Base-by-base conservation (phyloP, 169 alveolate genomes). In the Plasmodium blacklocki region DNA sequence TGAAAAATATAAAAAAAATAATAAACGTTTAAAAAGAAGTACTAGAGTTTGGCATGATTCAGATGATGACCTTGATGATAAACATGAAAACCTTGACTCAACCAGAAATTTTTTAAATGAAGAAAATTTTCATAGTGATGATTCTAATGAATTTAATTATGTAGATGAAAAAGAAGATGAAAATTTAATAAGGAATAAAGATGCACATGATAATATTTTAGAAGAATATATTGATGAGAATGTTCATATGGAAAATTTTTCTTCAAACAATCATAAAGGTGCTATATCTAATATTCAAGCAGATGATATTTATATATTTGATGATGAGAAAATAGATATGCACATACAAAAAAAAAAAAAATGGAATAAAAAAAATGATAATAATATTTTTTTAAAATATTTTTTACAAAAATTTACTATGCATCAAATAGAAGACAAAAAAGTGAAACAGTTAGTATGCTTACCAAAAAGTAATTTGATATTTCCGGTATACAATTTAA, bases 21-120 rank as follows among this genome's bases (percentile, higher is more conserved):
- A 39, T 39, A 39, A 39, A 39, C 47, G 47, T 6, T 39, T 5
- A 3, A n/a, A n/a, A 63, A 32, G 18, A 39, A n/a, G 47, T 21
- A 70, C 68, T 23, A 60, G 56, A 50, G 88, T 47, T 23, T 88
- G 89, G 89, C 58, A 72, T 29, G 89, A 88, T 50, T 88, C 89
- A 47, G 89, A 88, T 54, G 89, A 88, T 59, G 89, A 88, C 39
- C 60, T 32, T 59, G 60, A 71, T 11, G 64, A 2, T 32, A 49
- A 62, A 74, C 9, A 19, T 8, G 54, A 19, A 29, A 9, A 18
- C 26, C 18, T 50, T 50, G 0, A 15, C 3, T 6, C 56, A 2
- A 14, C 0, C 67, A 15, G 43, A 19, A 21, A 56, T 43, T 60
- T 45, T 5, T 45, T 50, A 66, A 29, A 23, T 9, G 58, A 50